A percentile compares a stretch with the other conserved stretches of the same genome.
Conservation (phyloP, 495 filamentous ascomycete species). For the Extremus antarcticus region DNA sequence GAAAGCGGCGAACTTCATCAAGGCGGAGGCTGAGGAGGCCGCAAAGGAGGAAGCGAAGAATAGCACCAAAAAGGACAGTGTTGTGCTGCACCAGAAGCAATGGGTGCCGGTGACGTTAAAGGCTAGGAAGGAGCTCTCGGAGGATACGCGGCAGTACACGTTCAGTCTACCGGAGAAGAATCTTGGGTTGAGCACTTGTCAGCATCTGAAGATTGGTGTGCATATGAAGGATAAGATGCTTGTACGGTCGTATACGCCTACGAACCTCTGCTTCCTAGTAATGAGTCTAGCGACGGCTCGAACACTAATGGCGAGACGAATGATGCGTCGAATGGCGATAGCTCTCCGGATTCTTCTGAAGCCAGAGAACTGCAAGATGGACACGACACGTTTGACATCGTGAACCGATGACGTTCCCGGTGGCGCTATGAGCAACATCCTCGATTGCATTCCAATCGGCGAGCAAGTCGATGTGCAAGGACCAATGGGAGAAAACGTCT, state of each 20-base stretch:
- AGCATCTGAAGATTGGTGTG: constrained; percentile 30
- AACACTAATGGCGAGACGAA: neutral
- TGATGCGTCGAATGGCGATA: too few relatives aligned
- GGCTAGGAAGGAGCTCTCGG: constrained; percentile 17
- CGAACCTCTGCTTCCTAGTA: constrained; percentile 18
- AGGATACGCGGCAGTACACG: constrained; percentile 26
- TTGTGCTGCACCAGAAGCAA: constrained; percentile 18
- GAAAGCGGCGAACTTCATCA: constrained; percentile 30
- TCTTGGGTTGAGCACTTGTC: constrained; percentile 27
- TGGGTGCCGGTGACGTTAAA: constrained; percentile 23
- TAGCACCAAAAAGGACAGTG: neutral
- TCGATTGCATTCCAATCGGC: constrained; percentile 24
- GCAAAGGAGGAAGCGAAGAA: constrained; percentile 18
- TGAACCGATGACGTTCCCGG: constrained; percentile 21
- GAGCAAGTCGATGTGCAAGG: constrained; percentile 23
- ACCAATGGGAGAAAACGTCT: constrained; percentile 21
- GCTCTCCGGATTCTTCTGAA: too few relatives aligned
- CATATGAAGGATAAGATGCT: constrained; percentile 26
- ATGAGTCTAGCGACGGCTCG: neutral
- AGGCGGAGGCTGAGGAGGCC: constrained; percentile 24
- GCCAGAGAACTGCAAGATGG: constrained; percentile 6
- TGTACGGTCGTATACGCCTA: constrained; percentile 24
- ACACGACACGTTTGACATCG: constrained; percentile 20
- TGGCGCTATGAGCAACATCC: constrained; percentile 24
- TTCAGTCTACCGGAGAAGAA: constrained; percentile 22